These are phyloP conservation scores for Dryas octopetala DNA, from an alignment of 306 rosid species.

Conservation along the genomic window DNA sequence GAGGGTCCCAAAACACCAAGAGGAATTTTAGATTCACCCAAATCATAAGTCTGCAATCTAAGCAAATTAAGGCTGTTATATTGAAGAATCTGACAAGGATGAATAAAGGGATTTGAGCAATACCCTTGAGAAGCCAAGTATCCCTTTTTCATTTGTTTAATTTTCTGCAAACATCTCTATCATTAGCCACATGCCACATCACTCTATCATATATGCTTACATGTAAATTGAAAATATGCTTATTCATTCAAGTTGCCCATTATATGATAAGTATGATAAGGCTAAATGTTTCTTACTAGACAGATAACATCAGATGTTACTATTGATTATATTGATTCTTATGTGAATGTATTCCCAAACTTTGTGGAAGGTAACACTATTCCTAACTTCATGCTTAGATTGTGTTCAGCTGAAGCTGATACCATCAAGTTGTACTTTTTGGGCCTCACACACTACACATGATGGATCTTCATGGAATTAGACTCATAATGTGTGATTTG, in stretches of 20 bases:
- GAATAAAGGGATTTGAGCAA: constrained; percentile 69
- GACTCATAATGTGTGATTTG: neutral
- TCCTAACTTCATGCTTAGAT: neutral
- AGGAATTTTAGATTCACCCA: constrained; percentile 72
- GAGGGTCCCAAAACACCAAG: constrained; percentile 51
- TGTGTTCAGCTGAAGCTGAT: constrained; percentile 7
- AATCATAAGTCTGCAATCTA: constrained; percentile 60
- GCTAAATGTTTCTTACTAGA: too few relatives aligned
- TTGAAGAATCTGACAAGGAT: constrained; percentile 77
- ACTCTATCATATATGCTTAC: constrained; percentile 12
- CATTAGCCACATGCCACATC: constrained; percentile 52
- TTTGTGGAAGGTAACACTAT: too few relatives aligned
- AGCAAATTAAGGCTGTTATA: constrained; percentile 74
- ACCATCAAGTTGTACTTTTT: constrained; percentile 1
- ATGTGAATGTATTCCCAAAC: too few relatives aligned
- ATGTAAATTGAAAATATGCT: constrained; percentile 1
- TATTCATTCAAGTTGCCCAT: neutral
- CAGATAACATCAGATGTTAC: too few relatives aligned
- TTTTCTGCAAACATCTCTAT: constrained; percentile 41
- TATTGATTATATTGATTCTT: too few relatives aligned
- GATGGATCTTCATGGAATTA: neutral
- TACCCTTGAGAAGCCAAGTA: constrained; percentile 84
- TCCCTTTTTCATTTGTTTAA: constrained; percentile 50
- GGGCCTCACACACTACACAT: neutral
- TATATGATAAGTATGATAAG: neutral